A percentile compares a stretch with the other conserved stretches of the same genome.
Conservation (phyloP, 2,329 filamentous ascomycete genomes). For the Diplodia intermedia region DNA sequence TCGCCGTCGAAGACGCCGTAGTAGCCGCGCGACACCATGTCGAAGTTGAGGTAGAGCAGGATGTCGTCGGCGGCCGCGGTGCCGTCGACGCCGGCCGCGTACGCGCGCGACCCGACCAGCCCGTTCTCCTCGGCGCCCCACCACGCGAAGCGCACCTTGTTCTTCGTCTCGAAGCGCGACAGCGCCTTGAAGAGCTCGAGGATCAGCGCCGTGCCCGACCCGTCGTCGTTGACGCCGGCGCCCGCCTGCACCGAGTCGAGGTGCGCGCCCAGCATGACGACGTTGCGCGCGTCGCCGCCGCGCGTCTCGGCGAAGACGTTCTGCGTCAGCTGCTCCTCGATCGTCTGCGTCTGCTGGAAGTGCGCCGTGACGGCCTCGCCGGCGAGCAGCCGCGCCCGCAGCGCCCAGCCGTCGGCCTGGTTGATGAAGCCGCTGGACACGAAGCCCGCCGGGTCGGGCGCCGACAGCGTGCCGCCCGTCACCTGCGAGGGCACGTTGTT, state of each 20-base stretch:
- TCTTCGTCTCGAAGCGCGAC: slow-evolving; percentile 64
- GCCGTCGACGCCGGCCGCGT: slow-evolving; percentile 46
- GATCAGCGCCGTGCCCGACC: slow-evolving; percentile 57
- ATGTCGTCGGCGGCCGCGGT: slow-evolving; percentile 67
- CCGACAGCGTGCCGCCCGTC: slow-evolving; percentile 51
- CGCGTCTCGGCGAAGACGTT: slow-evolving; percentile 70
- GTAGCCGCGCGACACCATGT: slow-evolving; percentile 57
- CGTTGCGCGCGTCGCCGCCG: slow-evolving; percentile 65
- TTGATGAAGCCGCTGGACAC: slow-evolving; percentile 53
- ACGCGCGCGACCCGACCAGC: slow-evolving; percentile 62
- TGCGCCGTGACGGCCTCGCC: slow-evolving; percentile 51
- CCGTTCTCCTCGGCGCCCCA: slow-evolving; percentile 73
- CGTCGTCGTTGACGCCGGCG: slow-evolving; percentile 60
- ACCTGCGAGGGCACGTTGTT: slow-evolving; percentile 47
- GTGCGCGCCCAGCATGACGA: slow-evolving; percentile 35
- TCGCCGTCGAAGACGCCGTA: slow-evolving; percentile 38
- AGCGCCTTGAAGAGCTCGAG: slow-evolving; percentile 69
- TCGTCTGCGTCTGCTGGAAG: slow-evolving; percentile 54
- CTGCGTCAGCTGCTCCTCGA: slow-evolving; percentile 61
- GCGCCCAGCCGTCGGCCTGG: slow-evolving; percentile 51
- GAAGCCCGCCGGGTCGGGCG: slow-evolving; percentile 46
- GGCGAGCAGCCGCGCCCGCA: slow-evolving; percentile 49
- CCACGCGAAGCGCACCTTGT: slow-evolving; percentile 72
- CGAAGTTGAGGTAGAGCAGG: slow-evolving; percentile 72
- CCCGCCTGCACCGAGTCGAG: slow-evolving; percentile 54